Evolutionary conservation across 2,329 filamentous ascomycete genomes (phyloP), one percentile per base, ranked within the genome.

Genomic region (Cladosporium austrohemisphaericum): DNA sequence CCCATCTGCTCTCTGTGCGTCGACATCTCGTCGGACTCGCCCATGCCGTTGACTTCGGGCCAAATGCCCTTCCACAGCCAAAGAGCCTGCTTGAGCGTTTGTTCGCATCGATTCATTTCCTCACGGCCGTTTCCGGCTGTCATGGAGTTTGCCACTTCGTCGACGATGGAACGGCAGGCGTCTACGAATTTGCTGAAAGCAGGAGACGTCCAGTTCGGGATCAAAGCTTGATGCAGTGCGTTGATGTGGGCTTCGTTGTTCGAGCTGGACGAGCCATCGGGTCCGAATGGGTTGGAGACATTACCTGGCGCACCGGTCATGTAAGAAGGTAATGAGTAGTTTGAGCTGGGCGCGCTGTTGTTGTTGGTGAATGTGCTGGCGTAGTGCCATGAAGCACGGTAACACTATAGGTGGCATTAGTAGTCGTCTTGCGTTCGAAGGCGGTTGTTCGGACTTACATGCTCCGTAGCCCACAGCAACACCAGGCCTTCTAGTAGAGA

Each of bases 391-490:
- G 73, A 73, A 32, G 64, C 65, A 45, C 71, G 70, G 53, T 75
- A 76, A 60, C 67, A 71, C 70, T 74, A 48, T 13, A 4, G 3
- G 22, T n/a, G 13, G 7, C 14, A 50, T 58, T 41, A 58, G 57
- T 40, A 18, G 25, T 7, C 35, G 18, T 2, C 10, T 26, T 6
- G 26, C 16, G 5, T 36, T 32, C 10, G 7, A 28, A 1, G 41
- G 32, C 23, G 11, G 16, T n/a, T 22, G n/a, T 28, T 14, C 14
- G 13, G 18, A 62, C 70, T 37, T 67, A 74, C 72, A 55, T 76
- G 80, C 68, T 92, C 86, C 1, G 84, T 88, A n/a, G 81, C 82
- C 82, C 85, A 91, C 19, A 90, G 77, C n/a, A 87, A 76, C 2
- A 88, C 77, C 53, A 88, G 73, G 5, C 83, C 84, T 62, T 89